Evolutionary conservation across 495 filamentous ascomycete genomes (phyloP), one percentile per base, ranked within the genome.

Genomic region (Tetracladium marchalianum): DNA sequence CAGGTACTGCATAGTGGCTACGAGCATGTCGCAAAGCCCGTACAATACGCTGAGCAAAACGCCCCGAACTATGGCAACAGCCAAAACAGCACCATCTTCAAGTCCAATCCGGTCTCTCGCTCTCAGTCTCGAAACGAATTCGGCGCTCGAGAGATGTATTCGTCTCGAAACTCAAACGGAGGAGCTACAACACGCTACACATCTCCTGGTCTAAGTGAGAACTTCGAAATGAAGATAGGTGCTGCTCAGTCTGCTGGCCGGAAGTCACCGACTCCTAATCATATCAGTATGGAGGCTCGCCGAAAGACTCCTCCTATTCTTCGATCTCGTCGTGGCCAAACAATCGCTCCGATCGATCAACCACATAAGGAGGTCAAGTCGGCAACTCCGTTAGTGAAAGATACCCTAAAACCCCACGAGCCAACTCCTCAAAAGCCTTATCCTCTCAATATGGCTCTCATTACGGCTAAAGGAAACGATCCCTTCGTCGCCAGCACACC

Each of bases 291-390:
- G 6, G 47, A 46, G 33, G 39, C 22, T 8, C 52, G 47, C 11
- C 13, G 31, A 27, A 35, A 27, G 6, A 54, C 43, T 35, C 52
- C 43, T 35, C 52, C 44, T 19, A 22, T 19, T 13, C 41, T 54
- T 37, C 43, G 47, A 35, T 45, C 47, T 13, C 43, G 52, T 10
- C 43, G 47, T 24, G 47, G 42, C 11, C 37, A 54, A 31, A 34
- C 43, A 2, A 50, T 53, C 19, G 33, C 41, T 27, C 7, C 22
- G 3, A 27, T 3, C 7, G 22, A 27, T 7, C 19, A 34, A 15
- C 19, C 24, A 19, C 24, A 31, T 15, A 18, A 34, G 46, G 12
- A 24, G 34, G 10, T 34, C 42, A 11, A 5, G 35, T 31, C 22
- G 24, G 39, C 18, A 42, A n/a, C 17, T 7, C 18, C 9, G 40